phyloP scores from a whole-genome alignment of 208 protist species.

The Jaenimonas drosophilae region DNA sequence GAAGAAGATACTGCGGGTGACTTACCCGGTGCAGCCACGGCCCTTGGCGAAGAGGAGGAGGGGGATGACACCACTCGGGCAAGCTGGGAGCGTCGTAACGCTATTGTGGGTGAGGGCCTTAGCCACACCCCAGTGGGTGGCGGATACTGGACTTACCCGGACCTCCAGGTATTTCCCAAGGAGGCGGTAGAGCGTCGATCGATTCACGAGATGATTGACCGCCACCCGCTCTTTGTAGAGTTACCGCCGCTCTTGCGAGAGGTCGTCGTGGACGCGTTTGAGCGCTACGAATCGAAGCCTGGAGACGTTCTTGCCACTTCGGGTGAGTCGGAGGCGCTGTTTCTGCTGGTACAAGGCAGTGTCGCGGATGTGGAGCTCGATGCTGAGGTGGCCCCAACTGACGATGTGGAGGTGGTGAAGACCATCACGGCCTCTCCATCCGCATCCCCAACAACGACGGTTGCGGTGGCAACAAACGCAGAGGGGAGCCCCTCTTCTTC shows the following conservation, averaged over 20 bases:
- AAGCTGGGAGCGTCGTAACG: neutral
- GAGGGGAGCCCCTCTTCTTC: too few relatives aligned
- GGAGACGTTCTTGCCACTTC: neutral
- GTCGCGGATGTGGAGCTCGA: neutral
- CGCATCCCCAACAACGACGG: neutral
- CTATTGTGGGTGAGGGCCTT: neutral
- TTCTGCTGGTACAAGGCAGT: neutral
- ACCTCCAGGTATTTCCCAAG: neutral
- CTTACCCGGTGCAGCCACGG: neutral
- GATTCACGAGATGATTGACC: neutral
- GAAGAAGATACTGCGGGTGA: neutral
- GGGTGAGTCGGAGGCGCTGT: neutral
- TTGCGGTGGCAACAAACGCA: neutral
- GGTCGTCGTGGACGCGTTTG: neutral
- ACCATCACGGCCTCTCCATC: neutral
- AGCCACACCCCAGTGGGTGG: neutral
- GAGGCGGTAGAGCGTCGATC: neutral
- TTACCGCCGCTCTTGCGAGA: neutral
- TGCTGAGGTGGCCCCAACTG: neutral
- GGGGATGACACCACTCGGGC: neutral
- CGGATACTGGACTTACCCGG: neutral
- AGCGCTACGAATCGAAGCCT: neutral
- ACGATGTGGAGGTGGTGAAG: neutral
- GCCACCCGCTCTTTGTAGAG: neutral
- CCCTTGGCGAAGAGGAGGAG: neutral